Evolutionary conservation across 2,329 filamentous ascomycete species (phyloP).

Genomic region (Setomelanomma holmii): DNA sequence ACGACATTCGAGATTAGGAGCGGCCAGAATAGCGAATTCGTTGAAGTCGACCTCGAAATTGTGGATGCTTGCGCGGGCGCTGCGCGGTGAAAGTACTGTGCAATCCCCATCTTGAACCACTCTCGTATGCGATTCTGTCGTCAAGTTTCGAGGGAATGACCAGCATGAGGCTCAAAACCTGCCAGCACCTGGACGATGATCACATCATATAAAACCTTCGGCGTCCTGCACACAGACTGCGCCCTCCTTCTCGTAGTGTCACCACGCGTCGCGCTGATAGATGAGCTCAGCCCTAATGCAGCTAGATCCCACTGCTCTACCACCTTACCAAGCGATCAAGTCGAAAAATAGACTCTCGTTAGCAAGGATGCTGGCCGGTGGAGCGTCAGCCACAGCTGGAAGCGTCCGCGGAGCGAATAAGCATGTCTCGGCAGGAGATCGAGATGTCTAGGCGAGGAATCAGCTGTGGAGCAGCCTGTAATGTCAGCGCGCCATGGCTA

Average conservation of each 20-base stretch:
- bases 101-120: conserved; percentile 16
- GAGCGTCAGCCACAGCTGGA: conserved; percentile 1
- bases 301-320: conserved; percentile 20
- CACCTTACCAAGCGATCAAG: conserved; percentile 13
- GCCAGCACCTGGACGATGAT: background rate
- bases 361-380: conserved; percentile 1
- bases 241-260: conserved; percentile 16
- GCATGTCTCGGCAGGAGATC: background rate
- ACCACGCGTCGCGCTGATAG: conserved; percentile 14
- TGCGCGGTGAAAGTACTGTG: conserved; percentile 7
- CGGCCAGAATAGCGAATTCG: conserved; percentile 14
- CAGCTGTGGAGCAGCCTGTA: background rate
- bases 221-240: conserved; percentile 10
- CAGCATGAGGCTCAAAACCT: background rate
- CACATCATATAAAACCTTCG: conserved; percentile 8
- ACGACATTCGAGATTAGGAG: conserved; percentile 30
- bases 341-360: conserved; percentile 14
- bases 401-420: background rate
- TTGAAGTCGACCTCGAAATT: conserved; percentile 3
- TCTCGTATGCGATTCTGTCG: no score
- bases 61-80: conserved; percentile 8
- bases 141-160: background rate
- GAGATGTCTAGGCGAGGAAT: background rate
- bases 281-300: conserved; percentile 16
- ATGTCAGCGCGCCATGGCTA: background rate